A percentile compares a stretch with the other conserved stretches of the same genome.
phyloP scores from a whole-genome alignment of 169 alveolate genomes.

The Plasmodium chabaudi region DNA sequence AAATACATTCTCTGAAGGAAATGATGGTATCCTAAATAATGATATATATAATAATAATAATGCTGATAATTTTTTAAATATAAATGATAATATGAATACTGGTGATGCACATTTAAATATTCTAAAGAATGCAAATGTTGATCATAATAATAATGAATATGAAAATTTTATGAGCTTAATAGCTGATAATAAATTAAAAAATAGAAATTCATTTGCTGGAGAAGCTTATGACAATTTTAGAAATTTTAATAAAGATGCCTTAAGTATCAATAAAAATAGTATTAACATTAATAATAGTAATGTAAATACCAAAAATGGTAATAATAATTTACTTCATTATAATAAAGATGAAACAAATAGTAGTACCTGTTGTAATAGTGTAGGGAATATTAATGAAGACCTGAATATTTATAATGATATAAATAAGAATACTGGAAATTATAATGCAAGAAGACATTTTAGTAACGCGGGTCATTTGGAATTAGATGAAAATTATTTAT shows the following conservation, averaged over 20 bases:
- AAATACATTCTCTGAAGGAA: conserved; percentile 10
- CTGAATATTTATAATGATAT: not conserved
- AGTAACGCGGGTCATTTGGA: conserved; percentile 13
- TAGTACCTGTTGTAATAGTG: conserved; percentile 58
- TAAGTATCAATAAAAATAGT: not conserved
- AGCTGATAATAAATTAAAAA: not conserved
- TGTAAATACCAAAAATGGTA: not conserved
- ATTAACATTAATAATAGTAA: not conserved
- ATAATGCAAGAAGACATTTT: conserved; percentile 19
- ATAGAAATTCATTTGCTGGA: not conserved
- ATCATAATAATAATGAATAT: conserved; percentile 23
- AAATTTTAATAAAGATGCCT: not conserved
- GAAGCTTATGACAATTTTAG: not conserved
- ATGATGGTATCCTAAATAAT: conserved; percentile 1
- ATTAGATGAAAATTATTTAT: conserved; percentile 14
- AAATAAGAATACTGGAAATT: not conserved
- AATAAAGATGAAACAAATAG: conserved; percentile 48
- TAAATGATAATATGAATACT: not conserved
- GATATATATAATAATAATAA: conserved; percentile 14
- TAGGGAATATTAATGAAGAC: conserved; percentile 37
- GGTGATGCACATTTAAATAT: conserved; percentile 9
- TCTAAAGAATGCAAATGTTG: conserved; percentile 11
- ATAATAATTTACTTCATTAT: conserved; percentile 10
- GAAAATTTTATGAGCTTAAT: conserved; percentile 7
- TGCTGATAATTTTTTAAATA: conserved; percentile 1